phyloP scores from a whole-genome alignment of 2,329 filamentous ascomycete species.

The Balansia obtecta region DNA sequence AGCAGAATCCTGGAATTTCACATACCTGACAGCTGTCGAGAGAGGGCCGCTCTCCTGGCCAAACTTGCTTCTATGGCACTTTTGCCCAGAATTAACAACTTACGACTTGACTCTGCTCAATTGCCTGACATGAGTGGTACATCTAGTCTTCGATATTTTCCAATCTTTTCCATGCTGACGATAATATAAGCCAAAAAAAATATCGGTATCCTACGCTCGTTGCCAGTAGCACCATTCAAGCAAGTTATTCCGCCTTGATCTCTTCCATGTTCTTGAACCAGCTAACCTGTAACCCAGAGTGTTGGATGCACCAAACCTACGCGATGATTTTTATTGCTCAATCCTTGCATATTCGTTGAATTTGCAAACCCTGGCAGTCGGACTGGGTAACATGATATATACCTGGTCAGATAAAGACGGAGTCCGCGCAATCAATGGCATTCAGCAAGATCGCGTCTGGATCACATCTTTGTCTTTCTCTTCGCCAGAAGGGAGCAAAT shows the following conservation, averaged over 20 bases:
- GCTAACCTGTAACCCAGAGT: constrained; percentile 37
- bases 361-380: constrained; percentile 68
- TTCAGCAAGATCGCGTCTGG: constrained; percentile 24
- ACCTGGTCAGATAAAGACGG: constrained; percentile 73
- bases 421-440: constrained; percentile 36
- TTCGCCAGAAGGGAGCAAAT: constrained; percentile 58
- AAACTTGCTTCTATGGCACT: constrained; percentile 12
- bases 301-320: constrained; percentile 75
- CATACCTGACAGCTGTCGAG: constrained; percentile 5
- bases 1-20: constrained; percentile 51
- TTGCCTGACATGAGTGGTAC: background rate
- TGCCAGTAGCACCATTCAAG: constrained; percentile 70
- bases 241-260: constrained; percentile 24
- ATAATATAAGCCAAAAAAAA: background rate
- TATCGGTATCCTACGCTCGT: constrained; percentile 21
- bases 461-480: constrained; percentile 88
- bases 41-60: background rate
- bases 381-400: constrained; percentile 67
- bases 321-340: constrained; percentile 94
- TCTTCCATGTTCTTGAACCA: no score
- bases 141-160: background rate
- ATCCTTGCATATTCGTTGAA: constrained; percentile 73
- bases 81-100: background rate
- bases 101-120: background rate
- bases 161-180: background rate